Base-by-base conservation (phyloP, 371 early-diverging fungal species). In the Mycotypha africana region DNA sequence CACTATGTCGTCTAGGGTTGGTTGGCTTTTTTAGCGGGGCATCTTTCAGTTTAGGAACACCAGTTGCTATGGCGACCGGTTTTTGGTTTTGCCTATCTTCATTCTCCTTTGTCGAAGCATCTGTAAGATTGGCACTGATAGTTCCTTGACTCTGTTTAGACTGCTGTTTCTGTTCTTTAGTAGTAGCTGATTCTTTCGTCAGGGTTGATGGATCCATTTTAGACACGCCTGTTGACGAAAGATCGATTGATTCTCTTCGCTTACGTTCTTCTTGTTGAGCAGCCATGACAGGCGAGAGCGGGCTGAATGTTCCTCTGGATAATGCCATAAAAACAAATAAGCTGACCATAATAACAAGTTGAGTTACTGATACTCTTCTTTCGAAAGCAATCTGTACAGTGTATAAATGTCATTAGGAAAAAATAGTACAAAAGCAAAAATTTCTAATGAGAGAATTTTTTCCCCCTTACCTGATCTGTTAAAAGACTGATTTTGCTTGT, bases 351-450 rank as follows among this genome's bases (percentile, higher is more conserved):
- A 82, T 50, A 2, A 76, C 58, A 8, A 82, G 51, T 45, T 85
- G 85, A 1, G 71, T 67, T 17, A 81, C 61, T 1, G 79, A 76
- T 40, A 82, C 64, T 30, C 80, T 72, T 63, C 75, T 74, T 50
- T 83, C 82, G 65, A 81, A 82, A 19, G 79, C 54, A 31, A 84
- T 49, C 70, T 70, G n/a, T n/a, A n/a, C n/a, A n/a, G n/a, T n/a
- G n/a, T n/a, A n/a, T n/a, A n/a, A n/a, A n/a, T n/a, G n/a, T n/a
- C n/a, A n/a, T n/a, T n/a, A n/a, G n/a, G n/a, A n/a, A n/a, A n/a
- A n/a, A n/a, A n/a, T n/a, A n/a, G n/a, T n/a, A n/a, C n/a, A n/a
- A n/a, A n/a, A n/a, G n/a, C n/a, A n/a, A n/a, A n/a, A n/a, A n/a
- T n/a, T n/a, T n/a, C n/a, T n/a, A n/a, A n/a, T n/a, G n/a, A n/a